Base-by-base conservation (phyloP, 148 eudicot genomes). In the Rheum nobile region DNA sequence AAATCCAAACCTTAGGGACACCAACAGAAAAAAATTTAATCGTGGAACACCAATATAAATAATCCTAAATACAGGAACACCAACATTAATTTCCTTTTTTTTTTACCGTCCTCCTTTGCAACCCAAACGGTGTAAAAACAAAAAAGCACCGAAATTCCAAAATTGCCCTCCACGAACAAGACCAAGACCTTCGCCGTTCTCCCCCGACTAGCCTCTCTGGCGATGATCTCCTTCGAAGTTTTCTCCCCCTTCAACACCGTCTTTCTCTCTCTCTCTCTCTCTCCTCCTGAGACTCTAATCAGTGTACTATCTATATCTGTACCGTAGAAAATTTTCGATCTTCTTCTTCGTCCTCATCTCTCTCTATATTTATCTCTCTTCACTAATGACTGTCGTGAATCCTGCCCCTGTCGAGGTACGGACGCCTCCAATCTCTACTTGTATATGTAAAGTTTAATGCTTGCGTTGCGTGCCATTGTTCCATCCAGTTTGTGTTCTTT, bases 361-460 rank as follows among this genome's bases (percentile, higher is more conserved):
- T 2, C 47, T 28, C 76, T 71, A 19, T 48, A 42, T 39, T 9
- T 46, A 34, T 41, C 59, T 57, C 48, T 76, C 47, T 68, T 67
- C 76, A 32, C 55, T 46, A 77, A 88, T 88, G 92, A 88, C 92
- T 55, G 83, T 88, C 71, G 77, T 84, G 81, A 83, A 85, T 79
- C 88, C 92, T 17, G 85, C 88, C 61, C 88, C 92, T 11, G 74
- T 81, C 75, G 92, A 86, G 77, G 92, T 88, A 80, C 68, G 79
- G 16, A 16, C 42, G 34, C 55, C 22, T 57, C n/a, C 39, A 61
- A 35, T 48, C 72, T 67, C 29, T 73, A 1, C 57, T 12, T 55
- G 19, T 31, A 8, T 43, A 32, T 55, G n/a, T 19, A 16, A 4
- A 10, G 24, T 63, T 34, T 35, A 44, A 32, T 2, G 37, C 48